Base-by-base conservation (phyloP, 2,329 filamentous ascomycete species). In the Aspergillus neoniger region DNA sequence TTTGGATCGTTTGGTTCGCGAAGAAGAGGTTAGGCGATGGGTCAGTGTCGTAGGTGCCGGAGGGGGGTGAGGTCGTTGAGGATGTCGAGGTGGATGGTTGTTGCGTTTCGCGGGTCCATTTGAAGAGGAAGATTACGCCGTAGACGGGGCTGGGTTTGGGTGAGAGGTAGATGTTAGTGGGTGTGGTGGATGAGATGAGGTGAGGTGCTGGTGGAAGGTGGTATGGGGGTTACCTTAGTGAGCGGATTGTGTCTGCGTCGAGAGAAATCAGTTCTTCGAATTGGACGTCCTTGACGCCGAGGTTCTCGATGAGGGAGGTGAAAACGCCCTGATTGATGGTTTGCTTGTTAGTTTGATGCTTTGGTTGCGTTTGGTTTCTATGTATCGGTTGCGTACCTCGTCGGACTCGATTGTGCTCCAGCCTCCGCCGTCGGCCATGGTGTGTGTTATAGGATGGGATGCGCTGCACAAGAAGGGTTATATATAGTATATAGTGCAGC, bases 331-430 rank as follows among this genome's bases (percentile, higher is more conserved):
- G 64, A 30, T 30, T 89, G 63, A 30, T 30, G 21, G 36, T 61
- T 49, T 14, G 60, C 57, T 62, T 61, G 43, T 65, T 69, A 58
- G 71, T 65, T 59, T 58, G 55, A 19, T 25, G 54, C 51, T 30
- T n/a, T 23, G 23, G 23, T 5, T 21, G 21, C 3, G 21, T 21
- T 21, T 21, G 21, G 21, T 21, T 21, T 23, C 23, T 23, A 23
- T 23, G 23, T 23, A 23, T 23, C 19, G 2, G 19, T n/a, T 1
- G 80, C 86, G 69, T 85, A 96, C 93, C 77, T 94, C 94, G 82
- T 98, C 94, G 65, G 91, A 96, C 79, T 98, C 94, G 74, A 98
- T 97, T 41, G 94, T 98, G 78, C 96, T 96, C 94, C 94, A 98
- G 65, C 94, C 93, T 69, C 75, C 79, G 57, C 70, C 70, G 57